Conservation (phyloP, 768 basidiomycete species). For the Lactifluus echinatus region DNA sequence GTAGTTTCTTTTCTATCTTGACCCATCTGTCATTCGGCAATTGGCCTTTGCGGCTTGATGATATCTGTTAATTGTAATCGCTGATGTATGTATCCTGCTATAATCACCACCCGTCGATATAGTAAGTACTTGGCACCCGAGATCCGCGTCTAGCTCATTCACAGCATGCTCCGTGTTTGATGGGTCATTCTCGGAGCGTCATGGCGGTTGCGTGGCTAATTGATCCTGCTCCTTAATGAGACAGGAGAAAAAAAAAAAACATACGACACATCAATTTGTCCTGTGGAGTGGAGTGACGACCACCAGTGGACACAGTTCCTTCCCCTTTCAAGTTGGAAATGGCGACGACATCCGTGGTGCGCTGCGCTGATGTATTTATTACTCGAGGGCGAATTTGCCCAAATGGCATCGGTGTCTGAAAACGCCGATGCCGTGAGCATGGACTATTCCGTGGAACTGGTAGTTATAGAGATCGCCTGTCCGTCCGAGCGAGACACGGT, state of each 20-base stretch:
- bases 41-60: not conserved
- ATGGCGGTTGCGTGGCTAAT: not conserved
- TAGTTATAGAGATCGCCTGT: slow-evolving; percentile 1
- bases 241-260: not conserved
- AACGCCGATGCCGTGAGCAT: not conserved
- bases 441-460: not conserved
- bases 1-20: not conserved
- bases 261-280: not conserved
- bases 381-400: too few relatives aligned
- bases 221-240: not conserved
- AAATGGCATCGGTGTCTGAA: not conserved
- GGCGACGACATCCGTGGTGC: not conserved
- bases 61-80: not conserved
- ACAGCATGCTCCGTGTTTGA: not conserved
- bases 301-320: not conserved
- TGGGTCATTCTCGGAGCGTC: not conserved
- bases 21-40: not conserved
- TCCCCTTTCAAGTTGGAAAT: not conserved
- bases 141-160: not conserved
- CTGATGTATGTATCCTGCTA: not conserved
- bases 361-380: too few relatives aligned
- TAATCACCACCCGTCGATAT: slow-evolving; percentile 2
- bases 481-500: too few relatives aligned
- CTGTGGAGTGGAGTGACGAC: not conserved
- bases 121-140: not conserved